Evolutionary conservation across 495 filamentous ascomycete species (phyloP), one percentile per base, ranked within the genome.

Genomic region (Sabuloglossum arenarium): DNA sequence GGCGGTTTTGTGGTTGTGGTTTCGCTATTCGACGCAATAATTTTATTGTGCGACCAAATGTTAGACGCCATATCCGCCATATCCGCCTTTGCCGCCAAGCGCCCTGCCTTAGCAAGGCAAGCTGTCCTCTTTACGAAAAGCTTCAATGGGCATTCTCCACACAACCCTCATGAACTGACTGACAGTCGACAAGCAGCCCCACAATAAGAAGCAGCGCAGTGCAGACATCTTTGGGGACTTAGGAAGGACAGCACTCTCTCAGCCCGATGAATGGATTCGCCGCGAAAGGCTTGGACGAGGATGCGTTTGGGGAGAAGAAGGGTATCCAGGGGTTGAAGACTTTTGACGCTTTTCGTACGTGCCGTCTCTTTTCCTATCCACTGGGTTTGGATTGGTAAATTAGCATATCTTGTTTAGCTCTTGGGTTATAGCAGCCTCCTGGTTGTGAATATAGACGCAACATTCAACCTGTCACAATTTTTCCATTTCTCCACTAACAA

Each of bases 311-410:
- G 60, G 79, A 82, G 59, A 84, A 85, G 70, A 70, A 70, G 42
- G 73, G 72, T 51, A 75, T 81, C 34, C 68, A 70, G 58, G 69
- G 69, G 54, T 75, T 96, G 62, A 77, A 80, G 68, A 85, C 88
- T 37, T 98, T 98, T 68, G 91, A 98, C 77, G 90, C 89, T 61
- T 98, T 98, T 69, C 91, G 89, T 96, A 76, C 65, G 85, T 79
- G 23, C 51, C 60, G 45, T 55, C 16, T 28, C 32, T 55, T 45
- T 30, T 11, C n/a, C 30, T 11, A 9, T 45, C 25, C 32, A 8
- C 42, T 12, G n/a, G 39, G n/a, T 43, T 5, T 21, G n/a, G n/a
- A n/a, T 23, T 43, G 39, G 39, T 10, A 43, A n/a, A 21, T 43
- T 43, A n/a, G 19, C 39, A 10, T 43, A 21, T 43, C 19, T 10